Conservation (phyloP, 1,139 yeast genomes). For the Suhomyces kunorum region DNA sequence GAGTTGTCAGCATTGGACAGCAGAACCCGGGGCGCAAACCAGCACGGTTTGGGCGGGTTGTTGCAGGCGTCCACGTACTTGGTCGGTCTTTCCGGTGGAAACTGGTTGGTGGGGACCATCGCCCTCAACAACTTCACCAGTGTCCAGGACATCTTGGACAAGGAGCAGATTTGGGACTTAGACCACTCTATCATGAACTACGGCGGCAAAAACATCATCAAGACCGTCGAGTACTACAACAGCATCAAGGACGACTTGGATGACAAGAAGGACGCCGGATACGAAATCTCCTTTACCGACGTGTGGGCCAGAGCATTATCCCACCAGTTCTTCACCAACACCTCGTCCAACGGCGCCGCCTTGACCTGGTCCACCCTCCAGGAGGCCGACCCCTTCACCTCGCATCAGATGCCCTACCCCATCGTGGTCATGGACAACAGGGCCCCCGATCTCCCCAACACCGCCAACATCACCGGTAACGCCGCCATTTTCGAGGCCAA, state of each 20-base stretch:
- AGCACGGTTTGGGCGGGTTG: slow-evolving; percentile 75
- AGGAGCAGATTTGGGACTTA: slow-evolving; percentile 68
- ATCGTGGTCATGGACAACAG: slow-evolving; percentile 79
- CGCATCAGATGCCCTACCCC: slow-evolving; percentile 79
- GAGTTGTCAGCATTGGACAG: slow-evolving; percentile 29
- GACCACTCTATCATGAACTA: slow-evolving; percentile 60
- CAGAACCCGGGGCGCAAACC: slow-evolving; percentile 44
- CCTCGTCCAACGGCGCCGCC: slow-evolving; percentile 58
- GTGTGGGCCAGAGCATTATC: slow-evolving; percentile 90
- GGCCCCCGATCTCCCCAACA: slow-evolving; percentile 58
- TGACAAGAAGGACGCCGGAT: slow-evolving; percentile 74
- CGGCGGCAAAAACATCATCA: slow-evolving; percentile 68
- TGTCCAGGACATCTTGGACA: slow-evolving; percentile 56
- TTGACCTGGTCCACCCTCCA: slow-evolving; percentile 67
- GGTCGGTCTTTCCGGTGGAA: slow-evolving; percentile 83
- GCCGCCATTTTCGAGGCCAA: slow-evolving; percentile 78
- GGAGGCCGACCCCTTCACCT: slow-evolving; percentile 52
- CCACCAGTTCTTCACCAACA: slow-evolving; percentile 67
- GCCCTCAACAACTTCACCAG: slow-evolving; percentile 82
- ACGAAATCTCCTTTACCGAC: slow-evolving; percentile 77
- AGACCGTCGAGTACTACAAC: slow-evolving; percentile 58
- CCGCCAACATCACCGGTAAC: slow-evolving; percentile 35
- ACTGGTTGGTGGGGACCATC: slow-evolving; percentile 80
- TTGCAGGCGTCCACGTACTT: slow-evolving; percentile 73
- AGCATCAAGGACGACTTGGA: slow-evolving; percentile 54